Evolutionary conservation across 257 asterid genomes (phyloP), one percentile per base, ranked within the genome.

Genomic region (Oldenlandia corymbosa): DNA sequence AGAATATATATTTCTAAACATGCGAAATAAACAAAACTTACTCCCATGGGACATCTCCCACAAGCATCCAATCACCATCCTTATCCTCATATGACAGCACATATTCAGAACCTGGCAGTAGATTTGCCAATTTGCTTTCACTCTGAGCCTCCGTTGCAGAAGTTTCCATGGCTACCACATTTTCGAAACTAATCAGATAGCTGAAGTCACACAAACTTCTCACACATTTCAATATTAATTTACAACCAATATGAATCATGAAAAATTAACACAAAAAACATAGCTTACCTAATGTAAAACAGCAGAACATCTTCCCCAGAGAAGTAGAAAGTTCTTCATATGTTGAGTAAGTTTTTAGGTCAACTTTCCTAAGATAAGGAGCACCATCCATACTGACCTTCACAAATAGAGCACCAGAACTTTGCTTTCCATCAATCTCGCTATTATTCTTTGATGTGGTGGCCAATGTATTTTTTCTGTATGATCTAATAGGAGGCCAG

Each of bases 381-480:
- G 96, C 96, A 26, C 95, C 95, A 51, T 85, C 95, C 97, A 87
- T 90, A 78, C 97, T 90, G 70, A 90, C 97, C 76, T 90, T 90
- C 52, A 90, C 87, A 66, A 85, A 90, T 52, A 87, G 81, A 34
- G 86, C 83, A 67, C 86, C 91, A 6, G 81, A 75, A 65, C 84
- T 79, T n/a, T 82, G 94, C 70, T 88, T 88, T 26, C 91, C 91
- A 65, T 83, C 87, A 66, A 77, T 94, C 61, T 86, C 95, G 36
- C 81, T 85, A 39, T 83, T 87, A 79, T 72, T 80, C 76, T 87
- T 87, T n/a, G 95, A 72, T 53, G 86, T 72, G 37, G 94, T 58
- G 4, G 87, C 90, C 43, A 90, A 74, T 27, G 90, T 69, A 60
- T 87, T 90, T 75, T 87, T 87, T 81, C 97, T 69, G 58, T 81